phyloP scores from a whole-genome alignment of 805 yeast species.

The Saccharomycodes ludwigii region DNA sequence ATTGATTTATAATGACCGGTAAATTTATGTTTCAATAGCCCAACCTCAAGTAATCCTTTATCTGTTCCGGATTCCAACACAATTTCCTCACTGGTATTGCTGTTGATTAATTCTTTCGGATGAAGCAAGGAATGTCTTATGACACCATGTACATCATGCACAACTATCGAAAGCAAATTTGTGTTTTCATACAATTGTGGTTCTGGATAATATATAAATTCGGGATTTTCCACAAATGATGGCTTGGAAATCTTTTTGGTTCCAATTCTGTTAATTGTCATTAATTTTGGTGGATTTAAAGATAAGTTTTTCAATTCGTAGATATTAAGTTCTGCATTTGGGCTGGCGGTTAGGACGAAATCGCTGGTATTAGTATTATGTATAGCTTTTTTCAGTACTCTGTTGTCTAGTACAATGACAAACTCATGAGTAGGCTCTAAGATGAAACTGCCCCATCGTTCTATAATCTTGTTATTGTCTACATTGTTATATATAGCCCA shows the following conservation, averaged over 20 bases:
- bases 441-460: slow-evolving; percentile 40
- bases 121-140: slow-evolving; percentile 24
- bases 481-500: slow-evolving; percentile 61
- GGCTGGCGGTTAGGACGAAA: slow-evolving; percentile 29
- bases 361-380: slow-evolving; percentile 16
- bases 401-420: slow-evolving; percentile 30
- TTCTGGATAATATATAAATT: slow-evolving; percentile 26
- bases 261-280: slow-evolving; percentile 29
- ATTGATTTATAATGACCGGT: slow-evolving; percentile 86
- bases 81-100: slow-evolving; percentile 4
- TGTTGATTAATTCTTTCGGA: slow-evolving; percentile 12
- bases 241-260: slow-evolving; percentile 14
- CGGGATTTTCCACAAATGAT: slow-evolving; percentile 22
- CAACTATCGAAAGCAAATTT: slow-evolving; percentile 27
- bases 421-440: slow-evolving; percentile 18
- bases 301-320: slow-evolving; percentile 40
- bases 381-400: slow-evolving; percentile 22
- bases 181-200: slow-evolving; percentile 15
- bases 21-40: slow-evolving; percentile 39
- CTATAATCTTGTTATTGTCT: slow-evolving; percentile 44
- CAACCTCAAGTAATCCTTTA: too few relatives aligned
- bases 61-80: slow-evolving; percentile 14
- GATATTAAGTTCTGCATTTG: slow-evolving; percentile 29
- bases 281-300: slow-evolving; percentile 41
- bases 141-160: slow-evolving; percentile 34